A percentile compares a stretch with the other conserved stretches of the same genome.
Conservation (phyloP, 805 yeast genomes). For the Saccharomycopsis sp. region DNA sequence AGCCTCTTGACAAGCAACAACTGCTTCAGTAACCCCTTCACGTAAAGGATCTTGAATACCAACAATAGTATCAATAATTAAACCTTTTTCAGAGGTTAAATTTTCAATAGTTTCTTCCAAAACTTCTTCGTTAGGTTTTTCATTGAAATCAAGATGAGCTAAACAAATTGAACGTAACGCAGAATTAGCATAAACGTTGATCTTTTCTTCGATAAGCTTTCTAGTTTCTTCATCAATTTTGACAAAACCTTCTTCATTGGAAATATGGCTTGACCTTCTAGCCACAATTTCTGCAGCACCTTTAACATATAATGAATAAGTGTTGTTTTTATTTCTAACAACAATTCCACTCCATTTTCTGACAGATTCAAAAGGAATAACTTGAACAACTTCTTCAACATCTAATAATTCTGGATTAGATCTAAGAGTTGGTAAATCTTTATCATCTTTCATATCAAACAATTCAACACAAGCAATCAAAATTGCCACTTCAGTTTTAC, state of each 20-base stretch:
- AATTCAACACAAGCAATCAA: slow-evolving; percentile 53
- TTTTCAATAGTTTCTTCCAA: background rate
- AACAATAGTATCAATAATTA: slow-evolving; percentile 61
- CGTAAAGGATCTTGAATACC: slow-evolving; percentile 96
- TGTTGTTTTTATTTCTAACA: slow-evolving; percentile 23
- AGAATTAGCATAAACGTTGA: slow-evolving; percentile 54
- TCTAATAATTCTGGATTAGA: slow-evolving; percentile 25
- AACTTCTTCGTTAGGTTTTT: slow-evolving; percentile 22
- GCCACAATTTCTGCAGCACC: slow-evolving; percentile 90
- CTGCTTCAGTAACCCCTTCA: slow-evolving; percentile 84
- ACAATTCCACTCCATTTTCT: slow-evolving; percentile 90
- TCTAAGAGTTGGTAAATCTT: slow-evolving; percentile 30
- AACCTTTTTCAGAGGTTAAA: slow-evolving; percentile 21
- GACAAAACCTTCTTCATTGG: slow-evolving; percentile 13
- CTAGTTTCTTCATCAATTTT: background rate
- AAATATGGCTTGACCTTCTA: slow-evolving; percentile 1
- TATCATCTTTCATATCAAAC: slow-evolving; percentile 35
- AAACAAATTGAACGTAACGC: slow-evolving; percentile 87
- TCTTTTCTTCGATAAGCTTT: slow-evolving; percentile 29
- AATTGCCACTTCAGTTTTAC: slow-evolving; percentile 90
- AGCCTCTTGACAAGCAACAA: slow-evolving; percentile 72
- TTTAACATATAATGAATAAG: slow-evolving; percentile 58
- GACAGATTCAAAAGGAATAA: slow-evolving; percentile 84
- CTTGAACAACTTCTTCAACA: slow-evolving; percentile 43
- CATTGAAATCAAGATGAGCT: slow-evolving; percentile 63